Evolutionary conservation across 2,329 filamentous ascomycete genomes (phyloP), one percentile per base, ranked within the genome.

Genomic region (Ophiostoma tasmaniense): DNA sequence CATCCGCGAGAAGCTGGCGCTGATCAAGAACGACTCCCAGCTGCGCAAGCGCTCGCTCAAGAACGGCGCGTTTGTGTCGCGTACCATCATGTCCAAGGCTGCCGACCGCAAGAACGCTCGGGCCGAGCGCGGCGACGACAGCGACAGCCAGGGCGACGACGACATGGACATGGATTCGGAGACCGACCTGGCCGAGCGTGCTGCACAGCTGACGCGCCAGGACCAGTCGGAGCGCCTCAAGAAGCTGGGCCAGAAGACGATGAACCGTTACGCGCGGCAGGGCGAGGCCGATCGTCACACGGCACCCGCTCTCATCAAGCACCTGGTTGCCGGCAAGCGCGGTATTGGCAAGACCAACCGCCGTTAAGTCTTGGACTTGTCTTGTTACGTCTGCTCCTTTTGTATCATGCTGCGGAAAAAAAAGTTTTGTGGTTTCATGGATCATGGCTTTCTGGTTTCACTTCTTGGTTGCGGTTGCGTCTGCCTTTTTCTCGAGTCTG

Each of bases 181-280:
- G 82, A 45, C 33, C 17, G 69, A 84, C 20, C 3, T 42, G 6
- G 68, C n/a, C 10, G 67, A 45, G 1, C 68, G 64, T 88, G 74
- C 86, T 89, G 74, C 81, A 89, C 74, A 84, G 90, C 74, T 90
- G 90, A 70, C 90, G 90, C 86, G 92, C 90, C 82, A 84, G 90
- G 73, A 85, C 85, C 71, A 71, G 71, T 67, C 92, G 50, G 93
- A 97, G 79, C 89, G 90, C 76, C 83, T 96, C 78, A 85, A 88
- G 77, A 98, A 97, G 85, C 81, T 99, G 77, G 85, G 89, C 75
- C 96, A 99, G 89, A 93, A 94, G 85, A 94, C 93, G 87, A 97
- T 96, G 93, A 99, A 99, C 84, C 88, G 94, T 73, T 95, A 96
- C 90, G 95, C 95, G 62, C 89, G 93, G 79, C 92, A 96, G 84